These are phyloP conservation scores for Fusarium camptoceras DNA, from an alignment of 2,329 filamentous ascomycete species.

Conservation along the genomic window DNA sequence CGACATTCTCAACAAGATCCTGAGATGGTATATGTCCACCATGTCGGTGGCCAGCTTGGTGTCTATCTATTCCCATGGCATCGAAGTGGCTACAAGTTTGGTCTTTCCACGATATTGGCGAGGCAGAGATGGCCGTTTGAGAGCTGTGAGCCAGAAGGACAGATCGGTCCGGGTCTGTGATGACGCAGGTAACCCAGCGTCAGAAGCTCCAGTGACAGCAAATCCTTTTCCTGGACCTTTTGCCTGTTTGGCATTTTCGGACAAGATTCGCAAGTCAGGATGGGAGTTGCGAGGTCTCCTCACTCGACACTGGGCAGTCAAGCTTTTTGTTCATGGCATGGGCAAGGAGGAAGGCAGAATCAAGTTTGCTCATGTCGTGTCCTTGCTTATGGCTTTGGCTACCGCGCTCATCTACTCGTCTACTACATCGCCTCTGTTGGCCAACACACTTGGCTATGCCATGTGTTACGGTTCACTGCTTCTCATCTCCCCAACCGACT, in stretches of 20 bases:
- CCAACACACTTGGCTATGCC: slow-evolving; percentile 87
- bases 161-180: slow-evolving; percentile 55
- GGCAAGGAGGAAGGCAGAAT: slow-evolving; percentile 61
- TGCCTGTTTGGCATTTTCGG: slow-evolving; percentile 50
- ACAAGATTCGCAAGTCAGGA: slow-evolving; percentile 37
- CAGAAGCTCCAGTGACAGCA: slow-evolving; percentile 38
- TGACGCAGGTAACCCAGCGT: slow-evolving; percentile 48
- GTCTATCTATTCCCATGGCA: slow-evolving; percentile 77
- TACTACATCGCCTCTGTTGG: slow-evolving; percentile 69
- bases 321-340: slow-evolving; percentile 64
- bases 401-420: slow-evolving; percentile 75
- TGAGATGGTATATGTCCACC: slow-evolving; percentile 85
- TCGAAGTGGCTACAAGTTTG: slow-evolving; percentile 73
- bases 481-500: slow-evolving; percentile 89
- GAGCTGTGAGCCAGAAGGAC: slow-evolving; percentile 57
- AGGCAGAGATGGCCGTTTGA: slow-evolving; percentile 56
- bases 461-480: slow-evolving; percentile 87
- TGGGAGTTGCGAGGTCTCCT: slow-evolving; percentile 67
- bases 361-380: slow-evolving; percentile 68
- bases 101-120: slow-evolving; percentile 80
- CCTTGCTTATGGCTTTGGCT: slow-evolving; percentile 64
- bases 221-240: slow-evolving; percentile 51
- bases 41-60: slow-evolving; percentile 83
- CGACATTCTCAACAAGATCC: slow-evolving; percentile 81
- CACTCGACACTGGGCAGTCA: slow-evolving; percentile 63